Base-by-base conservation (phyloP, 805 yeast genomes). In the Torulaspora quercuum region DNA sequence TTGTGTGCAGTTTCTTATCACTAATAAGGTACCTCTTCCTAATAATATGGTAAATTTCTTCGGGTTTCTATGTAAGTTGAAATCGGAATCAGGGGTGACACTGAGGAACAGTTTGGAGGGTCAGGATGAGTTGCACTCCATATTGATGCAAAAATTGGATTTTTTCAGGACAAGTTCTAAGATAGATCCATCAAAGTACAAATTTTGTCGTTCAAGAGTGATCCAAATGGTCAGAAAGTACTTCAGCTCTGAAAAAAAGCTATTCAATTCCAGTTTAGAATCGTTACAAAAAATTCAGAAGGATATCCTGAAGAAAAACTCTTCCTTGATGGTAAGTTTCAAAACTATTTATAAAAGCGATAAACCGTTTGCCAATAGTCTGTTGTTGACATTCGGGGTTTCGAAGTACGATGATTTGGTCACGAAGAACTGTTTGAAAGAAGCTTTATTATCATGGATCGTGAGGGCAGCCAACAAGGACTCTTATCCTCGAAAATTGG, bases 41-140 rank as follows among this genome's bases (percentile, higher is more conserved):
- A 67, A 61, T 1, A 65, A 70, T 14, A 52, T 82, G 36, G 48
- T 77, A 2, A 53, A 57, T n/a, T 64, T 79, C 12, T 82, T 81
- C 55, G 76, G 76, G 17, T 72, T 61, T 45, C 50, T 82, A 11
- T 73, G 74, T 5, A 74, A 69, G 42, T 59, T 70, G 28, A 53
- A 53, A 1, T 70, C 76, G 52, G 89, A 82, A 41, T 46, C 49
- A 1, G 49, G 38, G 2, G 52, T 70, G 16, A 72, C 78, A 0
- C 52, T 73, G 24, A 68, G 89, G 52, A 73, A 75, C 72, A 59
- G 69, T 33, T 57, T 82, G 8, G 81, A 80, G 32, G 89, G 88
- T 0, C 52, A 78, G 19, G 70, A 72, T 43, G 75, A 78, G 46
- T 51, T 82, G 24, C 58, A 70, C 15, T 50, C 63, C 7, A 76